Conservation (phyloP, 1,284 basidiomycete species). For the Irpex rosettiformis region DNA sequence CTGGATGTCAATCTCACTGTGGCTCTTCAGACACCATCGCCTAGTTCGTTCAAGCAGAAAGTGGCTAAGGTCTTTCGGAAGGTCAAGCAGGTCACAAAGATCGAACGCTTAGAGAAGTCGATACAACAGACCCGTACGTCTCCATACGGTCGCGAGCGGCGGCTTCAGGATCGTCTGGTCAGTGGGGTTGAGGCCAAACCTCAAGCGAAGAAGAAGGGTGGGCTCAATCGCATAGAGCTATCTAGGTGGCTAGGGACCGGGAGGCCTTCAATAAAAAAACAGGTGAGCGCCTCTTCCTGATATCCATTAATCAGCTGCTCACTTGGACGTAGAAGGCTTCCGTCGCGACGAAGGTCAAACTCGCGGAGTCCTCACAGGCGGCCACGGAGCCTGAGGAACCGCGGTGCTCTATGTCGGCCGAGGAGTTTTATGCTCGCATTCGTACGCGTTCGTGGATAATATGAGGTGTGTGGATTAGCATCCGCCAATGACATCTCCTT, state of each 20-base stretch:
- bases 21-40: neutral
- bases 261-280: neutral
- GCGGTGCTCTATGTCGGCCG: neutral
- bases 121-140: neutral
- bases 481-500: too few relatives aligned
- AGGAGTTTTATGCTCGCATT: neutral
- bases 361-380: neutral
- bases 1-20: neutral
- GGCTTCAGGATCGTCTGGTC: neutral
- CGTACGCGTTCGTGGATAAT: too few relatives aligned
- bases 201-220: neutral
- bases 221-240: neutral
- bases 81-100: neutral
- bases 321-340: neutral
- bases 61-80: neutral
- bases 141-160: neutral
- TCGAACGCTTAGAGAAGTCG: neutral
- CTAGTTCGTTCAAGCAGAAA: neutral
- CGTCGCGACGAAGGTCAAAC: neutral
- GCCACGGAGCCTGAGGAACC: neutral
- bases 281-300: too few relatives aligned
- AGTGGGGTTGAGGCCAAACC: neutral
- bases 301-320: too few relatives aligned
- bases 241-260: neutral
- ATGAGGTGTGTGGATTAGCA: too few relatives aligned